These are phyloP conservation scores for Beauveria medogensis DNA, from an alignment of 2,329 filamentous ascomycete genomes.

Conservation along the genomic window DNA sequence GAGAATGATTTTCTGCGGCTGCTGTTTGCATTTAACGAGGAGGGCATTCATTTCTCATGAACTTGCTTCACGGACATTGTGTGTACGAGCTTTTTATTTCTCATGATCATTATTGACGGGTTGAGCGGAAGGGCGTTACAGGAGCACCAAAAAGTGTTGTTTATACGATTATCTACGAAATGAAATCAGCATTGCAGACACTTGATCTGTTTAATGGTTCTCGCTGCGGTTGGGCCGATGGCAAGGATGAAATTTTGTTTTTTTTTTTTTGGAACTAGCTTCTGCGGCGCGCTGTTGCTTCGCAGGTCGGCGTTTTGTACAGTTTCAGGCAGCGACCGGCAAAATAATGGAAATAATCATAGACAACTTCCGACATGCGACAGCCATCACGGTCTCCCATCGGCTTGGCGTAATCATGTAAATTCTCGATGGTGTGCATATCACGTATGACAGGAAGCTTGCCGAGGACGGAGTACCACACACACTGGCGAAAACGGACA, in stretches of 20 bases:
- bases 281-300: too few relatives aligned
- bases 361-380: slow-evolving; percentile 35
- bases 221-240: too few relatives aligned
- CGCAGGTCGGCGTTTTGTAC: too few relatives aligned
- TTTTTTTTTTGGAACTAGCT: too few relatives aligned
- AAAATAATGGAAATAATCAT: slow-evolving; percentile 33
- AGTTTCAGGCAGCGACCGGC: too few relatives aligned
- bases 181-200: background rate
- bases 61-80: background rate
- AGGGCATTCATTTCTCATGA: slow-evolving; percentile 82
- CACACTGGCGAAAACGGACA: slow-evolving; percentile 17
- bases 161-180: background rate
- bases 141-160: background rate
- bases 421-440: slow-evolving; percentile 39
- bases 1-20: slow-evolving; percentile 86
- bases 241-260: too few relatives aligned
- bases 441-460: slow-evolving; percentile 40
- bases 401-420: slow-evolving; percentile 42
- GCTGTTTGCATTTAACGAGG: slow-evolving; percentile 75
- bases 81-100: background rate
- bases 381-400: slow-evolving; percentile 44
- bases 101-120: background rate
- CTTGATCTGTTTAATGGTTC: too few relatives aligned
- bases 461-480: slow-evolving; percentile 29
- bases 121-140: slow-evolving; percentile 1